Evolutionary conservation across 148 eudicot genomes (phyloP).

Genomic region (Persicaria maculosa): DNA sequence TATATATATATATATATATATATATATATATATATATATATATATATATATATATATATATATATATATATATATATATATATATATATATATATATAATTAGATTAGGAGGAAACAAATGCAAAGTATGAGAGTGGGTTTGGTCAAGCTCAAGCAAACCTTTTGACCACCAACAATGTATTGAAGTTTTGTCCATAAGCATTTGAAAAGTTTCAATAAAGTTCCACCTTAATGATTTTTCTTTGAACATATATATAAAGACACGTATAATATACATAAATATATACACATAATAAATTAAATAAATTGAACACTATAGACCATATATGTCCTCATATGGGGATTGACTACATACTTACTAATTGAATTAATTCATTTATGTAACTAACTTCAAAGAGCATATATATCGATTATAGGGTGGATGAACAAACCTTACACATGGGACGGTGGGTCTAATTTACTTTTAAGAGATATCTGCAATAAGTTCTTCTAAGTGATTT

Average conservation of each 20-base stretch:
- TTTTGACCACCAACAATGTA: not conserved
- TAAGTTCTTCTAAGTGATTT: no score
- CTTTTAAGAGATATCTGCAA: not conserved
- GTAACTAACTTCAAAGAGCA: not conserved
- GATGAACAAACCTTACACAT: conserved; percentile 5
- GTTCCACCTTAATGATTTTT: conserved; percentile 1
- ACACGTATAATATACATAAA: not conserved
- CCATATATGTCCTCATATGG: not conserved
- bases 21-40: no score
- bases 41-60: no score
- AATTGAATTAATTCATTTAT: not conserved
- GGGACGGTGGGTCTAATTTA: not conserved
- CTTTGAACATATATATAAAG: not conserved
- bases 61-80: no score
- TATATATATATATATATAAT: no score
- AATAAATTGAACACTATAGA: not conserved
- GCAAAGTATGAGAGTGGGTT: conserved; percentile 7
- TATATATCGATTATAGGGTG: not conserved
- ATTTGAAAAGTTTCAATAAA: not conserved
- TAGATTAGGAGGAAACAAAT: not conserved
- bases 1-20: no score
- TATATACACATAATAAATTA: not conserved
- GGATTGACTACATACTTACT: not conserved
- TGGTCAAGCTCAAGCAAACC: conserved; percentile 5
- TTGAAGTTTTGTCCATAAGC: conserved; percentile 1